Evolutionary conservation across 2,329 filamentous ascomycete species (phyloP).

Genomic region (Aspergillus thermomutatus): DNA sequence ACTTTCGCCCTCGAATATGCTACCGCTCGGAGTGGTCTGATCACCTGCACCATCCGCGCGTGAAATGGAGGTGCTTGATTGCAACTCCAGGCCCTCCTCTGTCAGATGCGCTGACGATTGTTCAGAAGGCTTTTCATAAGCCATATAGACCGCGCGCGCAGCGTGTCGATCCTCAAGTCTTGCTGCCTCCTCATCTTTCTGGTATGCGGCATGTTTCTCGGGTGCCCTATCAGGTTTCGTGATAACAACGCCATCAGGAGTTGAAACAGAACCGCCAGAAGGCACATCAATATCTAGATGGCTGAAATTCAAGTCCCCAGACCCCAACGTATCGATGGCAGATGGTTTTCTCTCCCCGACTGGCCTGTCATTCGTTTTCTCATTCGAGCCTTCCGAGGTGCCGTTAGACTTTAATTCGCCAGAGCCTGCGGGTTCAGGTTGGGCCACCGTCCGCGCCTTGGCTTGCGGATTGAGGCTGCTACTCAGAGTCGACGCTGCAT

Average conservation of each 20-base stretch:
- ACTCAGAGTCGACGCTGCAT: slow-evolving; percentile 76
- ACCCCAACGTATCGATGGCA: slow-evolving; percentile 83
- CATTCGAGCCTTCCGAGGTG: slow-evolving; percentile 25
- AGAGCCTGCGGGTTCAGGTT: slow-evolving; percentile 26
- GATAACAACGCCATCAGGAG: slow-evolving; percentile 37
- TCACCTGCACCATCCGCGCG: slow-evolving; percentile 48
- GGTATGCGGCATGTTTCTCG: slow-evolving; percentile 33
- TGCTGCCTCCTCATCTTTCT: slow-evolving; percentile 52
- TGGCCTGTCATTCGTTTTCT: slow-evolving; percentile 21
- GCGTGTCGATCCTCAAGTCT: slow-evolving; percentile 58
- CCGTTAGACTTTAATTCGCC: slow-evolving; percentile 26
- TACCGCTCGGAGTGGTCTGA: slow-evolving; percentile 63
- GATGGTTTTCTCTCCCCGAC: slow-evolving; percentile 60
- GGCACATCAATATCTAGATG: slow-evolving; percentile 69
- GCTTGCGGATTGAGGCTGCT: slow-evolving; percentile 57
- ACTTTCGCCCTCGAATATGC: slow-evolving; percentile 62
- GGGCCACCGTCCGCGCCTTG: slow-evolving; percentile 37
- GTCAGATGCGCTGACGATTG: slow-evolving; percentile 38
- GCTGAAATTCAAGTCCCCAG: slow-evolving; percentile 82
- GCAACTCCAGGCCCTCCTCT: slow-evolving; percentile 32
- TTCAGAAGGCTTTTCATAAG: slow-evolving; percentile 49
- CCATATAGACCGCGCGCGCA: slow-evolving; percentile 58
- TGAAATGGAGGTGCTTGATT: slow-evolving; percentile 26
- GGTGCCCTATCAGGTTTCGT: slow-evolving; percentile 31
- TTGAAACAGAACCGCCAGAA: slow-evolving; percentile 33